A percentile compares a stretch with the other conserved stretches of the same genome.
Conservation (phyloP, 2,329 filamentous ascomycete species). For the Botryotinia globosa region DNA sequence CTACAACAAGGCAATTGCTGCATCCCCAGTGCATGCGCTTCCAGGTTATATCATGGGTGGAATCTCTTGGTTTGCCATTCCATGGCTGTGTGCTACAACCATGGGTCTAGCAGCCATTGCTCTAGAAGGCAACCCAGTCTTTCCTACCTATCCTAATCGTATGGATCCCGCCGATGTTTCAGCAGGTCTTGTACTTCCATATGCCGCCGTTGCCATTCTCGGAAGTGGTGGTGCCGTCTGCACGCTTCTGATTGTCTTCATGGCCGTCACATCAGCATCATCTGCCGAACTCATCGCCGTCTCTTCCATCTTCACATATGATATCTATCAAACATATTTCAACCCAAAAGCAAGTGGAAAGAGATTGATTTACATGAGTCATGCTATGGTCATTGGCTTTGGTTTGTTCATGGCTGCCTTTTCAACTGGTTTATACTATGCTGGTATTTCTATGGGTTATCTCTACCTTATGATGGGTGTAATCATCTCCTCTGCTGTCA, state of each 20-base stretch:
- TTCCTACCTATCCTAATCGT: slow-evolving; percentile 70
- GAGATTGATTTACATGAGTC: slow-evolving; percentile 75
- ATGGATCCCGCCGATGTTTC: slow-evolving; percentile 73
- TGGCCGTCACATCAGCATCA: slow-evolving; percentile 78
- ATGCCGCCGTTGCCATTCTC: slow-evolving; percentile 78
- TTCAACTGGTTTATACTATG: slow-evolving; percentile 63
- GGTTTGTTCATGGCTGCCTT: slow-evolving; percentile 75
- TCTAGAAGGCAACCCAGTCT: slow-evolving; percentile 68
- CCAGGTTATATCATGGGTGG: slow-evolving; percentile 82
- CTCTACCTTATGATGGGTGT: slow-evolving; percentile 89
- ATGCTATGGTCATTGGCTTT: slow-evolving; percentile 70
- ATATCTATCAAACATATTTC: slow-evolving; percentile 84
- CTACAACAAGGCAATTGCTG: slow-evolving; percentile 92
- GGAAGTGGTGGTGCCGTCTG: slow-evolving; percentile 78
- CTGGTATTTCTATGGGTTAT: slow-evolving; percentile 79
- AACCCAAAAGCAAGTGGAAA: slow-evolving; percentile 73
- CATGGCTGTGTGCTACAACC: slow-evolving; percentile 84
- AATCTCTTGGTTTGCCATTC: slow-evolving; percentile 88
- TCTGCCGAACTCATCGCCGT: slow-evolving; percentile 84
- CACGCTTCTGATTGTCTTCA: slow-evolving; percentile 79
- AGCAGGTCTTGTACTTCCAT: slow-evolving; percentile 80
- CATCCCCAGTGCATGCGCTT: slow-evolving; percentile 78
- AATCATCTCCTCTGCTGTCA: slow-evolving; percentile 80
- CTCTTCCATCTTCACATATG: slow-evolving; percentile 84
- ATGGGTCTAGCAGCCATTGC: slow-evolving; percentile 81